Evolutionary conservation across 192 early-diverging fungal genomes (phyloP).

Genomic region (Rhizophagus clarus): DNA sequence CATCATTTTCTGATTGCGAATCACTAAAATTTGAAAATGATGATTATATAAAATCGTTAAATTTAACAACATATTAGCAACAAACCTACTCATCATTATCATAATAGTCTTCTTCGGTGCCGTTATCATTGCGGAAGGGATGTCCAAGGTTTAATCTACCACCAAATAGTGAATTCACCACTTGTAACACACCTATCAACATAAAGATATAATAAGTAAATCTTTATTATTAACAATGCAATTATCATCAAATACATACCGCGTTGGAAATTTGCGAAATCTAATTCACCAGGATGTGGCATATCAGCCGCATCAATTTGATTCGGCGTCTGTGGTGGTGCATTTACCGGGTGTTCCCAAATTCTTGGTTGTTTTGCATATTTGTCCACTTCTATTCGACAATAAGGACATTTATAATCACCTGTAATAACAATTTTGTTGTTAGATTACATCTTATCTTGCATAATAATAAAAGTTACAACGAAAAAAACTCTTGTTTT

Average conservation of each 20-base stretch:
- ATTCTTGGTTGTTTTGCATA: slow-evolving; percentile 10
- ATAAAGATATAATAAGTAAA: neutral
- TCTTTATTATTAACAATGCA: no score
- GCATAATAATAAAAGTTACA: no score
- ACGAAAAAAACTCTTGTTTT: neutral
- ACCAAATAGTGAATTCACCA: slow-evolving; percentile 13
- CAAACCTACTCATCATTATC: neutral
- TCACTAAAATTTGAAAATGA: neutral
- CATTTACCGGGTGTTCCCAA: slow-evolving; percentile 14
- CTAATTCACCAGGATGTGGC: slow-evolving; percentile 18
- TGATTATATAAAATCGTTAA: neutral
- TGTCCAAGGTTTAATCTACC: slow-evolving; percentile 24
- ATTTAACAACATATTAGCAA: neutral
- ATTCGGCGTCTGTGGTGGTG: neutral
- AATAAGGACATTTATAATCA: slow-evolving; percentile 25
- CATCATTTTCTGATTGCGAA: neutral
- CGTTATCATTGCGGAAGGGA: slow-evolving; percentile 21
- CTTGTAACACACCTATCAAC: slow-evolving; percentile 19
- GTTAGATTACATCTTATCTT: no score
- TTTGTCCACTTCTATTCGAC: slow-evolving; percentile 13
- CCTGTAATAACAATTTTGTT: neutral
- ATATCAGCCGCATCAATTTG: slow-evolving; percentile 4
- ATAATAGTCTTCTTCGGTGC: slow-evolving; percentile 13
- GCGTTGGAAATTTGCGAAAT: slow-evolving; percentile 23
- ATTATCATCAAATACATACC: slow-evolving; percentile 4